A percentile compares a stretch with the other conserved stretches of the same genome.
phyloP scores from a whole-genome alignment of 768 basidiomycete species.

The Phaeolepiota aurea region DNA sequence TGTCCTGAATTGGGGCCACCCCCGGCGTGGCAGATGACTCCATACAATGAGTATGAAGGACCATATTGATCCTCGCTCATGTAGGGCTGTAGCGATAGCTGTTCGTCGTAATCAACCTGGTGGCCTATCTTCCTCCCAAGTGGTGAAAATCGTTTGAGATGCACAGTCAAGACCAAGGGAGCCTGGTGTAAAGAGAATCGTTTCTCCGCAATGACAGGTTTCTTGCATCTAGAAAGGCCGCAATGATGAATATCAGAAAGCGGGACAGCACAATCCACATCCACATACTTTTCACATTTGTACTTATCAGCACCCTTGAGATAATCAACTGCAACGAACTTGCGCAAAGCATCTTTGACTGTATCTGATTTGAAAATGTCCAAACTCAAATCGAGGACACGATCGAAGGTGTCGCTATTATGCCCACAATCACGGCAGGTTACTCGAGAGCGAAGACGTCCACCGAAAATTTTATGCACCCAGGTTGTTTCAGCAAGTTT shows the following conservation, averaged over 20 bases:
- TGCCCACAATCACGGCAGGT: slow-evolving; percentile 73
- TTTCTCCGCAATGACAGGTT: slow-evolving; percentile 84
- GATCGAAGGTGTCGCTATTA: slow-evolving; percentile 95
- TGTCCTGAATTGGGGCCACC: slow-evolving; percentile 92
- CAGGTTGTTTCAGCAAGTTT: slow-evolving; percentile 81
- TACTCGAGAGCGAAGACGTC: slow-evolving; percentile 84
- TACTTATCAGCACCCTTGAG: slow-evolving; percentile 93
- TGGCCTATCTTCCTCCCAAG: slow-evolving; percentile 82
- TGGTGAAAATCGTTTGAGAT: slow-evolving; percentile 92
- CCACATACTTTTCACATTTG: slow-evolving; percentile 96
- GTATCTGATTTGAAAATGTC: slow-evolving; percentile 65
- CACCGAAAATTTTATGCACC: slow-evolving; percentile 94
- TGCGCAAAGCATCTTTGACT: slow-evolving; percentile 66
- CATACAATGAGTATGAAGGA: slow-evolving; percentile 81
- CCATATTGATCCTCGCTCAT: slow-evolving; percentile 81
- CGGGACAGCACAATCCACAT: slow-evolving; percentile 20
- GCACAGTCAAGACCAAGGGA: slow-evolving; percentile 82
- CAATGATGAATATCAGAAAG: not conserved
- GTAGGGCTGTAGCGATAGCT: slow-evolving; percentile 59
- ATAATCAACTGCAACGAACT: slow-evolving; percentile 75
- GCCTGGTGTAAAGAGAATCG: slow-evolving; percentile 83
- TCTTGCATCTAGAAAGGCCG: slow-evolving; percentile 66
- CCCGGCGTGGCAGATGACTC: slow-evolving; percentile 89
- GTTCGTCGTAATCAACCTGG: slow-evolving; percentile 70
- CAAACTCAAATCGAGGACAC: slow-evolving; percentile 87